Conservation (phyloP, 2,329 filamentous ascomycete genomes). For the Esteya vermicola region DNA sequence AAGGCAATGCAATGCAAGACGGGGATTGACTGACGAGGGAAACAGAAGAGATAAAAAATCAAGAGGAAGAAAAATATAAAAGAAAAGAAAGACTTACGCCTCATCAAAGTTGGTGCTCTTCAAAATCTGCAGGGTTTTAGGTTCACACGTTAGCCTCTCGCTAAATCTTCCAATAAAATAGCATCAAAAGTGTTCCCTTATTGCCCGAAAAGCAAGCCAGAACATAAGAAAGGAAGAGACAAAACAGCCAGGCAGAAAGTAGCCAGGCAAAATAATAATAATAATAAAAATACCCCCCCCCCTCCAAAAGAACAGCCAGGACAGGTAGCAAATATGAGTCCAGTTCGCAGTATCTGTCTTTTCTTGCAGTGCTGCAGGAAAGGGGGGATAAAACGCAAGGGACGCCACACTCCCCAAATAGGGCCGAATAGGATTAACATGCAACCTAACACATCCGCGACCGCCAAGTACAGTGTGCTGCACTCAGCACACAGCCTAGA, state of each 20-base stretch:
- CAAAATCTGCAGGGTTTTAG: constrained; percentile 24
- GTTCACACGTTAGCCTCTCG: constrained; percentile 7
- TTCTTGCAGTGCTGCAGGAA: too few species aligned
- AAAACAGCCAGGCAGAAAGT: not conserved
- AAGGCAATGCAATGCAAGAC: not conserved
- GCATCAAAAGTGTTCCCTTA: not conserved
- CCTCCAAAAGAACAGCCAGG: too few species aligned
- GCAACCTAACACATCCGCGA: constrained; percentile 9
- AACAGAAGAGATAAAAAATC: constrained; percentile 6
- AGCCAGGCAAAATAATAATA: too few species aligned
- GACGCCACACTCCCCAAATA: constrained; percentile 10
- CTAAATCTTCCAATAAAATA: too few species aligned
- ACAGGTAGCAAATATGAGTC: constrained; percentile 5
- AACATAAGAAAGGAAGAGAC: not conserved
- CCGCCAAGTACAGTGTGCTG: not conserved
- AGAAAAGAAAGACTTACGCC: constrained; percentile 41
- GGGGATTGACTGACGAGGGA: constrained; percentile 9
- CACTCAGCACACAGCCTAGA: not conserved
- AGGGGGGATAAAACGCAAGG: constrained; percentile 1
- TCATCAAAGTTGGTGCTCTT: constrained; percentile 36
- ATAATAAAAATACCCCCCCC: too few species aligned
- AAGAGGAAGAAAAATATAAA: constrained; percentile 9
- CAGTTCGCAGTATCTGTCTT: too few species aligned
- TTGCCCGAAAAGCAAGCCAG: not conserved
- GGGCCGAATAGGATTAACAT: constrained; percentile 12